Evolutionary conservation across 2,329 filamentous ascomycete species (phyloP).

Genomic region (Phoma herbarum): DNA sequence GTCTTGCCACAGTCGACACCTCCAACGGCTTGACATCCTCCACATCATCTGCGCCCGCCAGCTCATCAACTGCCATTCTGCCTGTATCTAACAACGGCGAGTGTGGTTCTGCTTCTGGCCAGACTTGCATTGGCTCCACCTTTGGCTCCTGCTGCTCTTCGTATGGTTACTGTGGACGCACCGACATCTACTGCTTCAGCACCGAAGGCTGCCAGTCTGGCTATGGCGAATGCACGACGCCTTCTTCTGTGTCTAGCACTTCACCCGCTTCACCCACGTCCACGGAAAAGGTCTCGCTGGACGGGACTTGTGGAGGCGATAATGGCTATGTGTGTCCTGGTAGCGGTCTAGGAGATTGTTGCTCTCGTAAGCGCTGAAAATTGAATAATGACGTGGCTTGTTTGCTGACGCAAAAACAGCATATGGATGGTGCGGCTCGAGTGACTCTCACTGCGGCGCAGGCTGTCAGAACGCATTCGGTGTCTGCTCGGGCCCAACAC

Average conservation of each 20-base stretch:
- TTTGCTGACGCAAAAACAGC: background rate
- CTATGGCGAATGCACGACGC: conserved; percentile 34
- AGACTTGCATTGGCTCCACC: conserved; percentile 15
- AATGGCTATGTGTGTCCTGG: conserved; percentile 28
- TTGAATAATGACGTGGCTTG: no score
- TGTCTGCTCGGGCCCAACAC: conserved; percentile 14
- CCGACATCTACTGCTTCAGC: conserved; percentile 31
- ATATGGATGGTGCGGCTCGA: conserved; percentile 27
- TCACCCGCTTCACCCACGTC: conserved; percentile 17
- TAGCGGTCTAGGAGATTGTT: conserved; percentile 30
- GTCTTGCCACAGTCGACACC: background rate
- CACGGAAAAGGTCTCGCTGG: conserved; percentile 17
- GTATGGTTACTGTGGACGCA: conserved; percentile 51
- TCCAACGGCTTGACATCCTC: conserved; percentile 3
- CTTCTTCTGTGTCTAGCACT: conserved; percentile 10
- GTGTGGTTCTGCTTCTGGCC: conserved; percentile 18
- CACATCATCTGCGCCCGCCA: conserved; percentile 7
- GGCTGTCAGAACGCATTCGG: conserved; percentile 26
- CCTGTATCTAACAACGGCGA: conserved; percentile 19
- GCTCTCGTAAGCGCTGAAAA: conserved; percentile 17
- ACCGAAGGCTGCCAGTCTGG: conserved; percentile 38
- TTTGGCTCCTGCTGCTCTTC: conserved; percentile 26
- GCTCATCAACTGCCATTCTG: conserved; percentile 5
- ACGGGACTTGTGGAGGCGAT: conserved; percentile 25
- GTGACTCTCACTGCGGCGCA: conserved; percentile 7